Evolutionary conservation across 1,284 basidiomycete genomes (phyloP).

Genomic region (Apiotrichum domesticum): DNA sequence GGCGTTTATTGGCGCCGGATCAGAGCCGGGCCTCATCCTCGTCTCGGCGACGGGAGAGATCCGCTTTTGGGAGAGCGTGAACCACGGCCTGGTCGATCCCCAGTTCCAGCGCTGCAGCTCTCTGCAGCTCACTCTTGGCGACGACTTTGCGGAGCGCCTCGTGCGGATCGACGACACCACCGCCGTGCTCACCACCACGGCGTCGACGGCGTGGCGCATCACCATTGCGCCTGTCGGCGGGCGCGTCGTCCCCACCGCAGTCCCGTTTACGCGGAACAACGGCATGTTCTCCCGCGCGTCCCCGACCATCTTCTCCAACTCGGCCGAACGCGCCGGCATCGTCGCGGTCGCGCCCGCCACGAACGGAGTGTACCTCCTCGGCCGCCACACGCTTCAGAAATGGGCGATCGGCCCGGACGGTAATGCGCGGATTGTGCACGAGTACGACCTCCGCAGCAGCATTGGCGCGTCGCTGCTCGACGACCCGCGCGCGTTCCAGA

Average conservation of each 20-base stretch:
- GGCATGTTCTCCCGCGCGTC: slow-evolving; percentile 41
- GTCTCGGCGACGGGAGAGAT: slow-evolving; percentile 43
- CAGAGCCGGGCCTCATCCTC: slow-evolving; percentile 48
- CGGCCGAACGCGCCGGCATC: slow-evolving; percentile 29
- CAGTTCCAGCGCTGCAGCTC: slow-evolving; percentile 24
- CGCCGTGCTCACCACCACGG: slow-evolving; percentile 43
- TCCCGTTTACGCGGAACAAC: slow-evolving; percentile 33
- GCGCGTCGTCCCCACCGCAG: slow-evolving; percentile 25
- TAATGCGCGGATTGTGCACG: slow-evolving; percentile 28
- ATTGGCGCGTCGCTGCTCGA: slow-evolving; percentile 28
- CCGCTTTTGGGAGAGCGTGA: slow-evolving; percentile 47
- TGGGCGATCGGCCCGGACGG: slow-evolving; percentile 34
- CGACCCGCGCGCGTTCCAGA: slow-evolving; percentile 21
- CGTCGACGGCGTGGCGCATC: slow-evolving; percentile 39
- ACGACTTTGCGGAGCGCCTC: slow-evolving; percentile 42
- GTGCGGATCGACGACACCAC: slow-evolving; percentile 33
- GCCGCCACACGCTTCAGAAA: slow-evolving; percentile 33
- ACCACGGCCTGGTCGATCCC: slow-evolving; percentile 36
- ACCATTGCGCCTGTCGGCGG: slow-evolving; percentile 35
- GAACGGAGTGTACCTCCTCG: slow-evolving; percentile 30
- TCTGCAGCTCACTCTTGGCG: slow-evolving; percentile 30
- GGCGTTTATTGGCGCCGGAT: slow-evolving; percentile 28
- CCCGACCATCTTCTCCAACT: slow-evolving; percentile 24
- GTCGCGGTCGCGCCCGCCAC: slow-evolving; percentile 19
- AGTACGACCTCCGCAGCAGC: slow-evolving; percentile 33